Base-by-base conservation (phyloP, 805 yeast genomes). In the Myxozyma lipomycoides region DNA sequence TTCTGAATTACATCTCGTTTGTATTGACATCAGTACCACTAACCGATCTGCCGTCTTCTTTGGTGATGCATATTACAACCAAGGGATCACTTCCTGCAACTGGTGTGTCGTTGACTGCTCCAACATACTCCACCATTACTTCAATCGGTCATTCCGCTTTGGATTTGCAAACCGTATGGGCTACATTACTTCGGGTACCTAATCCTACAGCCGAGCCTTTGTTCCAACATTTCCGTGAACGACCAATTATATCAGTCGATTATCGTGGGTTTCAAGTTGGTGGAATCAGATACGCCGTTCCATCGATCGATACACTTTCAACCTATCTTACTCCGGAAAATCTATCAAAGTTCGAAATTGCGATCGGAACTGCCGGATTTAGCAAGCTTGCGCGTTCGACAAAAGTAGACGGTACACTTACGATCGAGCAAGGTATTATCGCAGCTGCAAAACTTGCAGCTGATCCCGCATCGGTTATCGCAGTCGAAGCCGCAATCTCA, bases 141-240 rank as follows among this genome's bases (percentile, higher is more conserved):
- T 45, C 59, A 15, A 43, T 58, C 43, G 47, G 62, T 1, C 23
- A 18, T 10, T 45, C 56, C 18, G 39, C 46, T 18, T 46, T 48
- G 37, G 62, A 58, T 37, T 46, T 56, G 40, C 47, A 63, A 10
- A 32, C 49, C 12, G 43, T 61, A 19, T 61, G 64, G 64, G 37
- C 48, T 3, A 32, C 43, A 2, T 48, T 58, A n/a, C 34, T 60
- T 18, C 50, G 49, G 15, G 49, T 50, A 15, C 56, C 46, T 21
- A 40, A 39, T 12, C 25, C 42, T 3, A 28, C 38, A 10, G 44
- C 34, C 28, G 39, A 40, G 17, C 42, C 49, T 17, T n/a, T 28
- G 3, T 35, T 47, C 24, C 51, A 48, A 40, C 52, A 55, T 30
- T 45, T 23, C 44, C 38, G 56, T 15, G 53, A 55, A 17, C 52